Percentiles rank a stretch among this genome's conserved stretches.
phyloP scores from a whole-genome alignment of 2,329 filamentous ascomycete species.

The Rhytidhysteron rufulum region DNA sequence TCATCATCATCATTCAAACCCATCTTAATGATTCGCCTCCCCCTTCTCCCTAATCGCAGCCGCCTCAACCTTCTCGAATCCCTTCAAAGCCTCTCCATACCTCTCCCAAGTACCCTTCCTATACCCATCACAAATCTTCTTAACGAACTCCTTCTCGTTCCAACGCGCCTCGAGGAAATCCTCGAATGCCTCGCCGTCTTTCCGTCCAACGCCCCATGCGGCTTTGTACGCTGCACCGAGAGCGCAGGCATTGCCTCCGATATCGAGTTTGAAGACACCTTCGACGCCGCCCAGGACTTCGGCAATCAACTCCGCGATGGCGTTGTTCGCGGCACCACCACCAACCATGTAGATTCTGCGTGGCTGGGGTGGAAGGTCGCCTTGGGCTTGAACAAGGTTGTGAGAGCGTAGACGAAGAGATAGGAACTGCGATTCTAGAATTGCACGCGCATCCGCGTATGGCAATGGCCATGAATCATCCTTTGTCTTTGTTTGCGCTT shows the following conservation, averaged over 20 bases:
- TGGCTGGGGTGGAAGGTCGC: slow-evolving; percentile 72
- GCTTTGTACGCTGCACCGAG: slow-evolving; percentile 94
- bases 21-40: too few relatives aligned
- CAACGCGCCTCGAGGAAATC: slow-evolving; percentile 79
- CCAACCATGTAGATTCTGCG: slow-evolving; percentile 91
- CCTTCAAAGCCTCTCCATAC: slow-evolving; percentile 73
- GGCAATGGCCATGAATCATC: slow-evolving; percentile 50
- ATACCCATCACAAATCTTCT: slow-evolving; percentile 80
- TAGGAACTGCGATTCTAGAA: slow-evolving; percentile 92
- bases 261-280: slow-evolving; percentile 88
- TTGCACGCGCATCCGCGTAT: slow-evolving; percentile 71
- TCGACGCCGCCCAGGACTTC: slow-evolving; percentile 86
- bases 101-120: slow-evolving; percentile 66
- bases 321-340: slow-evolving; percentile 83
- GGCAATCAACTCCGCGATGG: slow-evolving; percentile 79
- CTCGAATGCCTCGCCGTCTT: slow-evolving; percentile 71
- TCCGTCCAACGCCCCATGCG: slow-evolving; percentile 80
- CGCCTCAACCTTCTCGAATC: slow-evolving; percentile 73
- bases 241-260: slow-evolving; percentile 92
- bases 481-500: slow-evolving; percentile 39
- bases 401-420: slow-evolving; percentile 83
- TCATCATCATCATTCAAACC: too few relatives aligned
- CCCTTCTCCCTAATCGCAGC: slow-evolving; percentile 52
- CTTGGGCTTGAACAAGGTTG: slow-evolving; percentile 61
- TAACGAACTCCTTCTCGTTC: slow-evolving; percentile 78